A percentile compares a stretch with the other conserved stretches of the same genome.
Conservation (phyloP, 768 basidiomycete species). For the Pleurotus cornucopiae region DNA sequence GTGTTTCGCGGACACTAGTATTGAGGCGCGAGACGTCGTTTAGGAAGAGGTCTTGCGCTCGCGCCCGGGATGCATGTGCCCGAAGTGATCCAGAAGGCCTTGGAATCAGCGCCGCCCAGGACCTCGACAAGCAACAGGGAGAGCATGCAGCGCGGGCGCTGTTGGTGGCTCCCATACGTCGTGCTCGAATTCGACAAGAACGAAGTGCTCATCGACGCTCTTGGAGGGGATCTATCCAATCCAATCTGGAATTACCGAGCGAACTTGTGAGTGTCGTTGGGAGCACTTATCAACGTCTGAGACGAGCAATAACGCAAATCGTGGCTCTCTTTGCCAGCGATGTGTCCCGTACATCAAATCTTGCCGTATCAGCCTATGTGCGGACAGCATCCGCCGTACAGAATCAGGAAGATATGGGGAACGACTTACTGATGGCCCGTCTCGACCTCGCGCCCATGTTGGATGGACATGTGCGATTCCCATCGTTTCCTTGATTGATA, state of each 20-base stretch:
- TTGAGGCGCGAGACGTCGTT: neutral
- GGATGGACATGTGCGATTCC: slow-evolving; percentile 61
- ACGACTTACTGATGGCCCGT: slow-evolving; percentile 91
- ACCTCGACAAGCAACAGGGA: slow-evolving; percentile 76
- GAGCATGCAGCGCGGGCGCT: slow-evolving; percentile 87
- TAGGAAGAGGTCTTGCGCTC: slow-evolving; percentile 78
- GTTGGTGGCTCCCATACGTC: slow-evolving; percentile 96
- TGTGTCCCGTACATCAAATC: slow-evolving; percentile 90
- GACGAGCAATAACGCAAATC: neutral
- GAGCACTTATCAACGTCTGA: neutral
- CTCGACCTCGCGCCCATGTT: slow-evolving; percentile 84
- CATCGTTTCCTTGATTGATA: slow-evolving; percentile 2
- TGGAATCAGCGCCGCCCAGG: slow-evolving; percentile 57
- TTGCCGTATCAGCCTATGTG: slow-evolving; percentile 89
- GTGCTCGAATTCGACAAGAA: slow-evolving; percentile 98
- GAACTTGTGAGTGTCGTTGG: slow-evolving; percentile 68
- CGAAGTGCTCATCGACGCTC: slow-evolving; percentile 92
- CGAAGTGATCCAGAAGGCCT: slow-evolving; percentile 77
- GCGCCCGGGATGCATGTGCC: slow-evolving; percentile 79
- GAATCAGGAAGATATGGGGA: slow-evolving; percentile 92
- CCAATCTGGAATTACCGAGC: slow-evolving; percentile 97
- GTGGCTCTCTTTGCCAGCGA: slow-evolving; percentile 50
- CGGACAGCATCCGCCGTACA: slow-evolving; percentile 70
- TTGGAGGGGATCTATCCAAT: slow-evolving; percentile 86
- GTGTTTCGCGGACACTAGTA: no score